Conservation (phyloP, 495 filamentous ascomycete genomes). For the Podospora australis region DNA sequence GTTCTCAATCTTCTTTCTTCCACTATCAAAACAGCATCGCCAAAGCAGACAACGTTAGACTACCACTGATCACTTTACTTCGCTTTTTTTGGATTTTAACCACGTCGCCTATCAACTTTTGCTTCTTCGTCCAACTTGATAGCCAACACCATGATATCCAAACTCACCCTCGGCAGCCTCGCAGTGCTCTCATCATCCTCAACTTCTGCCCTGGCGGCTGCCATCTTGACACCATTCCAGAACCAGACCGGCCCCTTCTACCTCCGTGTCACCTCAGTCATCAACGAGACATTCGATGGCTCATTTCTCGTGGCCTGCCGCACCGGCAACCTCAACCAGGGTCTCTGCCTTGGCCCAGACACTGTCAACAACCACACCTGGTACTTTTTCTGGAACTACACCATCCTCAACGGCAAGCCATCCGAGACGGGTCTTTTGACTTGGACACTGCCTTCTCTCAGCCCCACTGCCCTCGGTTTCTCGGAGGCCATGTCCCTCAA, state of each 20-base stretch:
- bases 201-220: slow-evolving; percentile 31
- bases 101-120: too few relatives aligned
- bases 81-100: too few relatives aligned
- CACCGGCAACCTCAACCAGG: slow-evolving; percentile 49
- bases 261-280: slow-evolving; percentile 28
- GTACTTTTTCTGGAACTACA: slow-evolving; percentile 29
- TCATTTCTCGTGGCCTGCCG: slow-evolving; percentile 45
- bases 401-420: slow-evolving; percentile 23
- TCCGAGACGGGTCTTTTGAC: slow-evolving; percentile 29
- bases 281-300: slow-evolving; percentile 28
- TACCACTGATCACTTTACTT: too few relatives aligned
- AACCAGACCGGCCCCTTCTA: slow-evolving; percentile 36
- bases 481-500: slow-evolving; percentile 35
- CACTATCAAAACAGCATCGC: too few relatives aligned
- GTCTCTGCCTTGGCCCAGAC: slow-evolving; percentile 38
- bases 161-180: slow-evolving; percentile 7
- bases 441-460: slow-evolving; percentile 32
- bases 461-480: slow-evolving; percentile 23
- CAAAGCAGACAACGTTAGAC: too few relatives aligned
- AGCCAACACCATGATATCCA: slow-evolving; percentile 13
- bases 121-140: slow-evolving; percentile 1
- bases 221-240: too few relatives aligned
- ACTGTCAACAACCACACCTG: slow-evolving; percentile 7
- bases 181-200: slow-evolving; percentile 17
- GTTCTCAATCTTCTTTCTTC: too few relatives aligned